phyloP scores from a whole-genome alignment of 2,329 filamentous ascomycete species.

The Xylariaceae sp. region DNA sequence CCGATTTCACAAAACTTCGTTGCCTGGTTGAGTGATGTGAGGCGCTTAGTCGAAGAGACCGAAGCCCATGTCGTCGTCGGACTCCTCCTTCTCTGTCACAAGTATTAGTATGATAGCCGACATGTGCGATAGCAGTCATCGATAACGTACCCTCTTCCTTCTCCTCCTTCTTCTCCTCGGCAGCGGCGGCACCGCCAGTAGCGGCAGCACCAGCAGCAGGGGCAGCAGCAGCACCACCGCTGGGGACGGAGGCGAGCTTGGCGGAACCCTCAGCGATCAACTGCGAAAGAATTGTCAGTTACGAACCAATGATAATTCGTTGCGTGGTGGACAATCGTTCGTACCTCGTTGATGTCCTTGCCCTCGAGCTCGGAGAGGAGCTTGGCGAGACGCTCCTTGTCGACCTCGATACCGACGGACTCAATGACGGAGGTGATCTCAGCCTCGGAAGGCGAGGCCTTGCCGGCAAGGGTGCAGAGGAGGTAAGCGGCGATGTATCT shows the following conservation, averaged over 20 bases:
- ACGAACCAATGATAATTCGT: background rate
- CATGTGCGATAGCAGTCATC: background rate
- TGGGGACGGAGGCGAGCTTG: constrained; percentile 98
- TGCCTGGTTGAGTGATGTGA: constrained; percentile 19
- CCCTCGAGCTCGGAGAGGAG: constrained; percentile 86
- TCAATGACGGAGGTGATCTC: constrained; percentile 87
- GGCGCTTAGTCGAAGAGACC: constrained; percentile 67
- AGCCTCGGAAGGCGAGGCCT: constrained; percentile 75
- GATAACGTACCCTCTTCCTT: constrained; percentile 62
- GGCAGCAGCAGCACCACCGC: constrained; percentile 72
- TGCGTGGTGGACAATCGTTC: constrained; percentile 27
- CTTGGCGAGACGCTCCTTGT: constrained; percentile 76
- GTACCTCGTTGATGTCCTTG: constrained; percentile 91
- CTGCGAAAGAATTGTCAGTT: constrained; percentile 43
- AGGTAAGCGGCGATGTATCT: constrained; percentile 99
- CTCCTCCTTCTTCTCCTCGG: constrained; percentile 62
- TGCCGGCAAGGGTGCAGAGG: constrained; percentile 90
- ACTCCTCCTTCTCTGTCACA: constrained; percentile 57
- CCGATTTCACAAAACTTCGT: constrained; percentile 27
- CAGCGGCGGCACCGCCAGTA: constrained; percentile 57
- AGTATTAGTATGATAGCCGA: constrained; percentile 7
- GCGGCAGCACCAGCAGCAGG: constrained; percentile 63
- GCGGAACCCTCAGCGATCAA: constrained; percentile 81
- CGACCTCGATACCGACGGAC: constrained; percentile 92
- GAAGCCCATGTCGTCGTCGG: constrained; percentile 72